Base-by-base conservation (phyloP, 176 grass and related monocot species). In the Eleusine indica region DNA sequence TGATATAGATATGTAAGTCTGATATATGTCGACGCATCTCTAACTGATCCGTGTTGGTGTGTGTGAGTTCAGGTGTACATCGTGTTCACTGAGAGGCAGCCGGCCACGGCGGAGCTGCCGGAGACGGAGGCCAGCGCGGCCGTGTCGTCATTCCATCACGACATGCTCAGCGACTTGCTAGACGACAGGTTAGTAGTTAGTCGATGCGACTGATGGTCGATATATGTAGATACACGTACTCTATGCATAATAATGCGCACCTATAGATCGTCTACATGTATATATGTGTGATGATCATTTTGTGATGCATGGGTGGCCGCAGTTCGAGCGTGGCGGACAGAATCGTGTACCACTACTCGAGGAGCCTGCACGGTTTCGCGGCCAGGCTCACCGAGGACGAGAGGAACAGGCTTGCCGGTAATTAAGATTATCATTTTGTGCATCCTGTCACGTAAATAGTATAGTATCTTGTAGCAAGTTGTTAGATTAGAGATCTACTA, bases 311-410 rank as follows among this genome's bases (percentile, higher is more conserved):
- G 25, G 25, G 25, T 25, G 25, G 25, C 25, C 25, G 25, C 75
- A 88, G 87, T 53, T 46, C 77, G 5, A 64, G 7, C 6, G 75
- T 66, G 1, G 0, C 14, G 0, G 77, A 89, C 13, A 67, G 82
- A 3, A 74, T 89, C 41, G 63, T 89, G n/a, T 81, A 89, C 32
- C 79, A 79, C 30, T 89, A 89, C 43, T 52, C 57, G 15, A 80
- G 53, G 30, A 81, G 70, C 17, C 68, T 89, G 6, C 74, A 81
- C 17, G 82, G 82, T 19, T 85, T 89, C 66, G 87, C 77, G 9
- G 82, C 82, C 3, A 89, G 79, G 60, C 77, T 89, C 32, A 80
- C 62, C 0, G 40, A 54, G 32, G 48, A 38, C 5, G 38, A 29
- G 77, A 85, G 44, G 43, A 48, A 42, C 46, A 81, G 35, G 41